Conservation (phyloP, 2,329 filamentous ascomycete genomes). For the Chalara sp. region DNA sequence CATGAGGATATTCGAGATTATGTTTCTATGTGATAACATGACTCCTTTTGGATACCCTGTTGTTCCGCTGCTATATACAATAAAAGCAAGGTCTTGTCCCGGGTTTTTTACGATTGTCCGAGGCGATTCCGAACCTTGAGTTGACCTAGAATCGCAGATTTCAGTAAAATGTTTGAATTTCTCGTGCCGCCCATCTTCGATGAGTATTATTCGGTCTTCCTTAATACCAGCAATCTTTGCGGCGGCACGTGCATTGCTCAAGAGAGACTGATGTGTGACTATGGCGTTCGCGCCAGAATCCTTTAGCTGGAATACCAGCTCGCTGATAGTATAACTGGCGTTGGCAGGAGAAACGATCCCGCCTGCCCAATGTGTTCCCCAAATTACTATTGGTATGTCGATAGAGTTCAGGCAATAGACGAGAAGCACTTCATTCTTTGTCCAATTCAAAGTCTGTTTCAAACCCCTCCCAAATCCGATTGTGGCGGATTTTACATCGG, state of each 20-base stretch:
- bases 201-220: constrained; percentile 62
- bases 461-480: constrained; percentile 76
- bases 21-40: constrained; percentile 75
- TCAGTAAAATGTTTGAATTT: constrained; percentile 65
- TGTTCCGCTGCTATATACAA: constrained; percentile 55
- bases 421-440: constrained; percentile 72
- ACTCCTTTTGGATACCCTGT: constrained; percentile 72
- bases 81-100: constrained; percentile 61
- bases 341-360: constrained; percentile 79
- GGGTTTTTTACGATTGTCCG: background rate
- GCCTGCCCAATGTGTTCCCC: constrained; percentile 75
- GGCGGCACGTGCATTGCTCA: constrained; percentile 59
- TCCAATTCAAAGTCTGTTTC: constrained; percentile 65
- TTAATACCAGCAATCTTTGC: constrained; percentile 63
- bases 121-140: background rate
- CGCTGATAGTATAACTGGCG: constrained; percentile 74
- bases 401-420: constrained; percentile 79
- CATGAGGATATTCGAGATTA: constrained; percentile 66
- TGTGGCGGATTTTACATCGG: constrained; percentile 56
- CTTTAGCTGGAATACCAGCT: constrained; percentile 74
- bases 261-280: constrained; percentile 61
- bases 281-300: constrained; percentile 69
- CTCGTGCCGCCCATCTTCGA: constrained; percentile 63
- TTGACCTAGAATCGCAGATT: background rate
- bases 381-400: constrained; percentile 69